phyloP scores from a whole-genome alignment of 371 early-diverging fungal genomes.

The Dinochytrium kinnereticum region DNA sequence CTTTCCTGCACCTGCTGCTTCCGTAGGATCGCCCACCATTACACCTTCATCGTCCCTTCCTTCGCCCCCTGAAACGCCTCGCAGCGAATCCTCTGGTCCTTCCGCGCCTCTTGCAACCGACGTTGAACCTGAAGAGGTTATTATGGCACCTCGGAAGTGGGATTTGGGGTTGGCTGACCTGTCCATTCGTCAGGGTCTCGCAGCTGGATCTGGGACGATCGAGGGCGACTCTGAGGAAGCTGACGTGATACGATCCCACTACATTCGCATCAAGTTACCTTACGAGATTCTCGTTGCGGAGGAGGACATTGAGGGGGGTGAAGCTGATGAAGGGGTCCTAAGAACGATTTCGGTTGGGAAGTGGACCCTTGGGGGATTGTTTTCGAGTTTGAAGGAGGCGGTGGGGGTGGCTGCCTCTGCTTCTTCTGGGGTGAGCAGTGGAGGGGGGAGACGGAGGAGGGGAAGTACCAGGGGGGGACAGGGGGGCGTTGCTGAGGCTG shows the following conservation, averaged over 20 bases:
- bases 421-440: too few species aligned
- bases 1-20: background rate
- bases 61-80: too few species aligned
- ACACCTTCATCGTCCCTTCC: too few species aligned
- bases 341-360: background rate
- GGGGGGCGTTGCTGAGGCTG: too few species aligned
- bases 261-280: background rate
- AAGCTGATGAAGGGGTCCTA: background rate
- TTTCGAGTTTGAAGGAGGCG: background rate
- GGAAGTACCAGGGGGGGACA: too few species aligned
- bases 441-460: background rate
- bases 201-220: background rate
- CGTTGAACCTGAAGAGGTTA: too few species aligned
- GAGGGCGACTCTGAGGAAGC: slow-evolving; percentile 8
- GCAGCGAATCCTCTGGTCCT: too few species aligned
- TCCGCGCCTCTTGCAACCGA: too few species aligned
- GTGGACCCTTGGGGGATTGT: background rate
- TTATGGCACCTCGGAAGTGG: background rate
- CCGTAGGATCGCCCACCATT: too few species aligned
- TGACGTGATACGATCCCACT: slow-evolving; percentile 1
- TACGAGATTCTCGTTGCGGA: background rate
- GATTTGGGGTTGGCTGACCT: background rate
- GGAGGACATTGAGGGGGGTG: background rate
- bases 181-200: background rate
- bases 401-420: too few species aligned